Conservation (phyloP, 129 eudicot genomes). For the Chrysanthemum lavandulifolium region DNA sequence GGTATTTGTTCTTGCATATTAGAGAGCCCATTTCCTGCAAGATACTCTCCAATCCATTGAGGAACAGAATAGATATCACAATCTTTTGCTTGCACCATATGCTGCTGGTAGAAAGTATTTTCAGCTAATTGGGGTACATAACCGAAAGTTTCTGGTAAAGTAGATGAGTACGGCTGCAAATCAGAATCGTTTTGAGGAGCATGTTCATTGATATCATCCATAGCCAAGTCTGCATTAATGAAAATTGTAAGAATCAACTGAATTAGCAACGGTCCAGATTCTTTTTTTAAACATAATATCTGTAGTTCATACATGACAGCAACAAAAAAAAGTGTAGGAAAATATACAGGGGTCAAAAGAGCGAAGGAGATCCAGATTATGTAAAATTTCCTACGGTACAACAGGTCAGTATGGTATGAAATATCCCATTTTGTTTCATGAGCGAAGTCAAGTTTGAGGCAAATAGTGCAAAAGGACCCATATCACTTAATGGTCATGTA, state of each 20-base stretch:
- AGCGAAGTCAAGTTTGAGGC: background rate
- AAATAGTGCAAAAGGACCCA: conserved; percentile 8
- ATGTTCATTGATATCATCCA: conserved; percentile 37
- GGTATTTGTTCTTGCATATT: conserved; percentile 31
- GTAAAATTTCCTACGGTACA: conserved; percentile 3
- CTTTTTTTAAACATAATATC: background rate
- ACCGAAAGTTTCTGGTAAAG: conserved; percentile 26
- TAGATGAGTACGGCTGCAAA: conserved; percentile 34
- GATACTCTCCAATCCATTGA: conserved; percentile 44
- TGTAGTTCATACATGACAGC: background rate
- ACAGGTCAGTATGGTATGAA: background rate
- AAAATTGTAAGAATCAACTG: conserved; percentile 12
- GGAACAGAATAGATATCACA: conserved; percentile 29
- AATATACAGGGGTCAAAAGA: background rate
- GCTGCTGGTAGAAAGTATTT: conserved; percentile 30
- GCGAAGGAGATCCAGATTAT: too few relatives aligned
- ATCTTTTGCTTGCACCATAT: conserved; percentile 27
- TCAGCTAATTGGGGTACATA: conserved; percentile 34
- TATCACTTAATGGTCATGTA: conserved; percentile 1
- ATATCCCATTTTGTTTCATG: background rate
- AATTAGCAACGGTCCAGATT: conserved; percentile 10
- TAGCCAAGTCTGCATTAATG: conserved; percentile 29
- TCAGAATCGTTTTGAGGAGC: conserved; percentile 5
- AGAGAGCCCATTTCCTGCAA: conserved; percentile 40
- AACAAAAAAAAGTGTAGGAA: too few relatives aligned